Percentiles rank a stretch among this genome's conserved stretches.
Conservation (phyloP, 176 grass and related monocot species). For the Cenchrus fungigraminus region DNA sequence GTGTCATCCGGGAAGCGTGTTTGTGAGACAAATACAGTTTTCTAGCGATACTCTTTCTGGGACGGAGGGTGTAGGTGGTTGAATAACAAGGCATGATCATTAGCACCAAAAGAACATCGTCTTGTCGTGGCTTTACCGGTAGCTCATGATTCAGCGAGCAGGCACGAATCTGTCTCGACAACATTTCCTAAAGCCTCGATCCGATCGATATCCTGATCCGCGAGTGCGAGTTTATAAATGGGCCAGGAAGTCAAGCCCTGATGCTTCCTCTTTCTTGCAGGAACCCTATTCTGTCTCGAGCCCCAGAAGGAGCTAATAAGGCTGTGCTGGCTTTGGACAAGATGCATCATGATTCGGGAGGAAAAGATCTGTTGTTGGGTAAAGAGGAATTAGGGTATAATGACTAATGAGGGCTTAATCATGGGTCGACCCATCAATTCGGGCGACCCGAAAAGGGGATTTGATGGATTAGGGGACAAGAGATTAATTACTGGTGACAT, state of each 20-base stretch:
- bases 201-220: neutral
- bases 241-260: constrained; percentile 21
- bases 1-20: too few relatives aligned
- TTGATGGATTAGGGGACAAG: constrained; percentile 18
- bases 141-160: constrained; percentile 9
- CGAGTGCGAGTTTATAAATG: neutral
- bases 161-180: neutral
- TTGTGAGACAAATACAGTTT: too few relatives aligned
- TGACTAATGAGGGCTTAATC: neutral
- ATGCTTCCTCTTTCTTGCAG: constrained; percentile 32
- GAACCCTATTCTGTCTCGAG: constrained; percentile 5
- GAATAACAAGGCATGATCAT: neutral
- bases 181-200: constrained; percentile 5
- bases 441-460: neutral
- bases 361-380: constrained; percentile 35
- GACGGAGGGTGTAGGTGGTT: neutral
- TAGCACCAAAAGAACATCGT: neutral
- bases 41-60: too few relatives aligned
- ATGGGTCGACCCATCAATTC: constrained; percentile 8
- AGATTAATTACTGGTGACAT: neutral
- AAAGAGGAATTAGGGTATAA: constrained; percentile 18
- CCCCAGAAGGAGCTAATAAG: neutral
- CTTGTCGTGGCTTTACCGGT: constrained; percentile 2
- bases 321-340: constrained; percentile 29
- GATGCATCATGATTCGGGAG: constrained; percentile 20